Evolutionary conservation across 1,284 basidiomycete genomes (phyloP), one percentile per base, ranked within the genome.

Genomic region (Cryptococcus depauperatus): DNA sequence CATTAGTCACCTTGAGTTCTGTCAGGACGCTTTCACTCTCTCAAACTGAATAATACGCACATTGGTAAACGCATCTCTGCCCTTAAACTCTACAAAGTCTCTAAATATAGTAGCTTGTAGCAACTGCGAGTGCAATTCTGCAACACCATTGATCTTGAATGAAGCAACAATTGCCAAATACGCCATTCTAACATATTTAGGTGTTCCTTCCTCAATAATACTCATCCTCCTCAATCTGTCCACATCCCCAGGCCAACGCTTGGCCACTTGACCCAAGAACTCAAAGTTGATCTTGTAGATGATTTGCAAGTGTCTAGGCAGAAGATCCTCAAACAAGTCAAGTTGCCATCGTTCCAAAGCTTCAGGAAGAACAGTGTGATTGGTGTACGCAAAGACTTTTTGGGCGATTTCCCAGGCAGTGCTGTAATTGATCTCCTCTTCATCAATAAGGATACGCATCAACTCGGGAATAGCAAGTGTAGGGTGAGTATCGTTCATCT

Each of bases 401-500:
- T 80, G 87, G 34, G 83, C 81, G 57, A 95, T 87, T 23, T 77
- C 71, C 91, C 91, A 95, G 1, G 91, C 89, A 10, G 72, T 64
- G 53, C 81, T 79, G 82, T 87, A 95, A 1, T 75, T 62, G n/a
- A 90, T 62, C 32, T 90, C 85, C 68, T 95, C 90, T 40, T 95
- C 90, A 60, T 93, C 74, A 44, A 75, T 66, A 28, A 77, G 77
- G 52, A 95, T 80, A 41, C 90, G 81, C 85, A 91, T 89, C 38
- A 95, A 74, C 69, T 95, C 91, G n/a, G 85, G 85, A 57, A 95
- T 87, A 8, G 88, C 86, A 45, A 93, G 77, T 5, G 89, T 92
- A 0, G 91, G 90, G 69, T 95, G 90, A 2, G 91, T 93, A 80
- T 91, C 70, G 57, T 68, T 68, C 64, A 67, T 78, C 68, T 95